These are phyloP conservation scores for Aspergillus calidoustus DNA, from an alignment of 2,329 filamentous ascomycete species.

Conservation along the genomic window DNA sequence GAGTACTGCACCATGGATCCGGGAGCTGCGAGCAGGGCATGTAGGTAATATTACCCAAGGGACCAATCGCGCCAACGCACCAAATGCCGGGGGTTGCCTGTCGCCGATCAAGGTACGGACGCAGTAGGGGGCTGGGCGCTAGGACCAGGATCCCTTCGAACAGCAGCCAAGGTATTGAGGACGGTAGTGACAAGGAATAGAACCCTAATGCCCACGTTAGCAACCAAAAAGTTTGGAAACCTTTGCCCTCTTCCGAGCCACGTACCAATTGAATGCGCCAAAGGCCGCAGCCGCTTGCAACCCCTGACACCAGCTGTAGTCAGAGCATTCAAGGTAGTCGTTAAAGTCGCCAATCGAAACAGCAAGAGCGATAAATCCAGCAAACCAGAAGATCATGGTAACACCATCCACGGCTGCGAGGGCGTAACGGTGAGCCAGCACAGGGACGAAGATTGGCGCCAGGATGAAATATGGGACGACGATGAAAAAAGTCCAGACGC, in stretches of 20 bases:
- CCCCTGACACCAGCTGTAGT: conserved; percentile 60
- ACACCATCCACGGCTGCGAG: conserved; percentile 71
- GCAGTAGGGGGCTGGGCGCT: conserved; percentile 28
- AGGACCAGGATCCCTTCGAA: conserved; percentile 33
- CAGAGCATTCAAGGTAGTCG: conserved; percentile 56
- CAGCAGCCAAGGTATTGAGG: conserved; percentile 54
- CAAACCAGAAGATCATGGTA: conserved; percentile 89
- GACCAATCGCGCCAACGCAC: too few relatives aligned
- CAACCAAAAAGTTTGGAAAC: not conserved
- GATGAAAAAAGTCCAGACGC: conserved; percentile 75
- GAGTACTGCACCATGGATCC: too few relatives aligned
- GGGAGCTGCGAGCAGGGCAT: too few relatives aligned
- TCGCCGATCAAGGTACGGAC: conserved; percentile 10
- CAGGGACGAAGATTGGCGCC: conserved; percentile 65
- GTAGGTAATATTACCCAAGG: too few relatives aligned
- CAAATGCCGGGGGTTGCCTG: too few relatives aligned
- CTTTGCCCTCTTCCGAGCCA: not conserved
- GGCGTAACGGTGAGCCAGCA: conserved; percentile 65
- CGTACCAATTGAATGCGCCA: conserved; percentile 54
- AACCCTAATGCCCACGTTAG: conserved; percentile 29
- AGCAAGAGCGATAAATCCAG: conserved; percentile 78
- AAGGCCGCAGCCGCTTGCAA: conserved; percentile 59
- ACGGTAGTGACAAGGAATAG: conserved; percentile 57
- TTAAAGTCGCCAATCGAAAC: conserved; percentile 63
- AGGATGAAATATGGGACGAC: conserved; percentile 71